Conservation (phyloP, 2,329 filamentous ascomycete genomes). For the Penicillium vulpinum region DNA sequence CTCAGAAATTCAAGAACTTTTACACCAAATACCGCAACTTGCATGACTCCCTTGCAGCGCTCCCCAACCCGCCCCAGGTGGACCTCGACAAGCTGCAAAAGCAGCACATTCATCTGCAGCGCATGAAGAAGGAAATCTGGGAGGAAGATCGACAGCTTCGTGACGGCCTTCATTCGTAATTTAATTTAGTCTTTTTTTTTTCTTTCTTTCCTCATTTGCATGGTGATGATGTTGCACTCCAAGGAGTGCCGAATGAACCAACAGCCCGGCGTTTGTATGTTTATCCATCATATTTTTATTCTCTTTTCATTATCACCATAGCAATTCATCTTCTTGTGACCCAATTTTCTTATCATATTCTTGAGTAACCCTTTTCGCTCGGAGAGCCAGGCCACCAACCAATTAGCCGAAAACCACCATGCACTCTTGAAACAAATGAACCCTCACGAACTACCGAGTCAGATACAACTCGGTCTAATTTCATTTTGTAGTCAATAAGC, state of each 20-base stretch:
- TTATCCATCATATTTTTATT: not conserved
- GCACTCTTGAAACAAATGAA: not conserved
- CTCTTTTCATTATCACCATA: slow-evolving; percentile 8
- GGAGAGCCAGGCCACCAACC: not conserved
- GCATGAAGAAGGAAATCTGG: slow-evolving; percentile 61
- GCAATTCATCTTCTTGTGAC: slow-evolving; percentile 7
- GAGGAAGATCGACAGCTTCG: slow-evolving; percentile 43
- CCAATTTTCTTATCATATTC: slow-evolving; percentile 5
- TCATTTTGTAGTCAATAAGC: not conserved
- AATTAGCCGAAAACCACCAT: not conserved
- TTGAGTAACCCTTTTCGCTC: not conserved
- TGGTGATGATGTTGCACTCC: not conserved
- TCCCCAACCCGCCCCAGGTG: slow-evolving; percentile 46
- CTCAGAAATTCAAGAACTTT: slow-evolving; percentile 55
- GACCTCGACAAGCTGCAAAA: slow-evolving; percentile 56
- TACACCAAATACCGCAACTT: slow-evolving; percentile 60
- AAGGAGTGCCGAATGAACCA: slow-evolving; percentile 1
- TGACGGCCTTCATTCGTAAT: slow-evolving; percentile 21
- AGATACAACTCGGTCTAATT: not conserved
- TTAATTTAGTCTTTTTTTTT: not conserved
- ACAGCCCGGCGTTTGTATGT: slow-evolving; percentile 5
- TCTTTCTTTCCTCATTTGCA: slow-evolving; percentile 5
- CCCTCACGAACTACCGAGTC: not conserved
- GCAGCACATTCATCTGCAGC: slow-evolving; percentile 55
- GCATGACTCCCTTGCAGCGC: slow-evolving; percentile 49